Percentiles rank a stretch among this genome's conserved stretches.
These are phyloP conservation scores for Gryganskiella cystojenkinii DNA, from an alignment of 192 early-diverging fungal genomes.

Conservation along the genomic window DNA sequence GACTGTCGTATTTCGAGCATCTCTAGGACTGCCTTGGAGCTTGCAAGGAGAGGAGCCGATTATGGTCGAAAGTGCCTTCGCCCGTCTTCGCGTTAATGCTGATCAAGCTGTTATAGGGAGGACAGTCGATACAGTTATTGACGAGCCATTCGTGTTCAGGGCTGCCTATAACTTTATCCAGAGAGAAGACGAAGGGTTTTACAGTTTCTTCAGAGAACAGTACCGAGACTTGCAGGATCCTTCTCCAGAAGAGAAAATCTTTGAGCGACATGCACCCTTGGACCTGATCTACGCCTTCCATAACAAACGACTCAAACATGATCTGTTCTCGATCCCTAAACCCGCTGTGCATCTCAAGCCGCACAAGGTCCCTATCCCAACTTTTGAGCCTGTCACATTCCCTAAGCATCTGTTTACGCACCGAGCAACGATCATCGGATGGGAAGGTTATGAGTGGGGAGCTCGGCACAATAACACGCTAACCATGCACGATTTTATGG, in stretches of 20 bases:
- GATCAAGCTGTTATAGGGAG: slow-evolving; percentile 23
- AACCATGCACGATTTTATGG: slow-evolving; percentile 41
- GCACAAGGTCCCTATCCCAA: slow-evolving; percentile 23
- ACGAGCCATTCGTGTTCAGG: slow-evolving; percentile 44
- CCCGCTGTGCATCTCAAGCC: slow-evolving; percentile 14
- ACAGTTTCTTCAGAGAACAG: slow-evolving; percentile 24
- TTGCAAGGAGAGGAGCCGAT: slow-evolving; percentile 47
- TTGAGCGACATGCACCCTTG: slow-evolving; percentile 36
- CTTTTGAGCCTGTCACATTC: slow-evolving; percentile 43
- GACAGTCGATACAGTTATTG: slow-evolving; percentile 32
- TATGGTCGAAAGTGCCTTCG: slow-evolving; percentile 40
- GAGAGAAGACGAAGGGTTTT: slow-evolving; percentile 32
- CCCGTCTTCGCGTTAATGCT: slow-evolving; percentile 38
- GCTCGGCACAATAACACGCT: slow-evolving; percentile 17
- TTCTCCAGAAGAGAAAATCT: slow-evolving; percentile 26
- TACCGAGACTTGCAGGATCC: slow-evolving; percentile 47
- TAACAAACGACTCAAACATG: slow-evolving; percentile 40
- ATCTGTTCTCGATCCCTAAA: slow-evolving; percentile 44
- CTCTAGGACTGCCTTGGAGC: slow-evolving; percentile 47
- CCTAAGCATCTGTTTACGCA: slow-evolving; percentile 29
- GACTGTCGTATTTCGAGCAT: slow-evolving; percentile 43
- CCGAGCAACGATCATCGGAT: slow-evolving; percentile 37
- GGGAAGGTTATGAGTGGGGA: slow-evolving; percentile 34
- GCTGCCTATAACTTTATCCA: slow-evolving; percentile 46
- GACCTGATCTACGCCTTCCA: slow-evolving; percentile 41